These are phyloP conservation scores for Penicillium taxi DNA, from an alignment of 495 filamentous ascomycete genomes.

Conservation along the genomic window DNA sequence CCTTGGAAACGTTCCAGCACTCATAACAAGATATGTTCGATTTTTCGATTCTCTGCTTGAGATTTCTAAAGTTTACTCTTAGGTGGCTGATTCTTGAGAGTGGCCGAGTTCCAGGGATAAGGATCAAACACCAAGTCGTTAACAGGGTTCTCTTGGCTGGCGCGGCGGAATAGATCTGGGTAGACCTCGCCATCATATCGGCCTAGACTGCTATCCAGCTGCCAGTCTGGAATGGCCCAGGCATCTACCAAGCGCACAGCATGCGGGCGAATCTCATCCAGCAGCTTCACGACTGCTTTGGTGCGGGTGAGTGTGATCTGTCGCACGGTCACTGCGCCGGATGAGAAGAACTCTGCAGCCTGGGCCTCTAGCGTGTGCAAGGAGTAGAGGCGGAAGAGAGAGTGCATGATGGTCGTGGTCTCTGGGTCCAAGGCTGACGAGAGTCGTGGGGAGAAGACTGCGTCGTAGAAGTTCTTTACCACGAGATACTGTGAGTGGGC, in stretches of 20 bases:
- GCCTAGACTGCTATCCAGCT: conserved; percentile 57
- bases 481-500: conserved; percentile 63
- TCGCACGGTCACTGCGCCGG: conserved; percentile 52
- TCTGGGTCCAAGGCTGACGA: conserved; percentile 41
- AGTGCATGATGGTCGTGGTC: conserved; percentile 46
- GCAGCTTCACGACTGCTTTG: conserved; percentile 53
- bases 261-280: conserved; percentile 60
- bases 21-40: too few species aligned
- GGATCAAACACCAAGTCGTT: conserved; percentile 60
- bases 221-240: conserved; percentile 64
- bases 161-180: conserved; percentile 59
- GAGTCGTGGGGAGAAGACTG: conserved; percentile 45
- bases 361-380: conserved; percentile 59
- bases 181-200: conserved; percentile 61
- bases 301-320: conserved; percentile 56
- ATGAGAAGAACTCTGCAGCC: conserved; percentile 59
- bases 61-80: conserved; percentile 35
- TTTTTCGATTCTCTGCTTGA: too few species aligned
- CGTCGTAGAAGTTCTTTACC: conserved; percentile 64
- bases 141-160: conserved; percentile 58
- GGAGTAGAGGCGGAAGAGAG: conserved; percentile 59
- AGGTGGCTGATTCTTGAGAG: conserved; percentile 45
- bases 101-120: conserved; percentile 52
- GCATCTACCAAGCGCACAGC: conserved; percentile 58
- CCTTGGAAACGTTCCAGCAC: too few species aligned